Percentiles rank a stretch among this genome's conserved stretches.
phyloP scores from a whole-genome alignment of 108 stramenopile species.

The Cyclotella sp. region DNA sequence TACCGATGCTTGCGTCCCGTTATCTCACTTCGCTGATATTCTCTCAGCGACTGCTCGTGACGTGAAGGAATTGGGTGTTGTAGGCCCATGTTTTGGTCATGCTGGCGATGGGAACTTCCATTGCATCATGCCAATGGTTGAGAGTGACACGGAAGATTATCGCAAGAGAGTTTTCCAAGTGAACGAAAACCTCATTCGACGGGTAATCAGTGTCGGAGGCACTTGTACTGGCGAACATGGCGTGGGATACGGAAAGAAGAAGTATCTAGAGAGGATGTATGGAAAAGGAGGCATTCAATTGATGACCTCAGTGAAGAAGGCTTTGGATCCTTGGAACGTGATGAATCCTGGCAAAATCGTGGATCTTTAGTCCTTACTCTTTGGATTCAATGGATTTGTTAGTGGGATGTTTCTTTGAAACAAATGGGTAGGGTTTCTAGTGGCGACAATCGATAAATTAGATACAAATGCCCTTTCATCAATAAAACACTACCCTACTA shows the following conservation, averaged over 20 bases:
- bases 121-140: constrained; percentile 78
- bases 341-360: constrained; percentile 96
- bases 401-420: not conserved
- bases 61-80: constrained; percentile 67
- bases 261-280: constrained; percentile 84
- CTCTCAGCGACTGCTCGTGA: constrained; percentile 75
- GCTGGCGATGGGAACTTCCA: constrained; percentile 99
- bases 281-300: constrained; percentile 80
- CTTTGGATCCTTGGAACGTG: constrained; percentile 90
- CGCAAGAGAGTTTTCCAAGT: constrained; percentile 63
- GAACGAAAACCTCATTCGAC: constrained; percentile 65
- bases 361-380: constrained; percentile 11
- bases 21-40: constrained; percentile 85
- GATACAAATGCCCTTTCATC: not conserved
- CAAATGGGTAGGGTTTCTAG: not conserved
- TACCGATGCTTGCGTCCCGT: constrained; percentile 96
- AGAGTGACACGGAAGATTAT: constrained; percentile 78
- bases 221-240: constrained; percentile 99
- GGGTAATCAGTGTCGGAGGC: constrained; percentile 84
- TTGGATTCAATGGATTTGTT: not conserved
- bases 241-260: constrained; percentile 91
- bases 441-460: not conserved
- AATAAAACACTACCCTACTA: not conserved
- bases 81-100: constrained; percentile 94
- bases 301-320: constrained; percentile 87